Conservation (phyloP, 2,329 filamentous ascomycete species). For the Nectriaceae sp. region DNA sequence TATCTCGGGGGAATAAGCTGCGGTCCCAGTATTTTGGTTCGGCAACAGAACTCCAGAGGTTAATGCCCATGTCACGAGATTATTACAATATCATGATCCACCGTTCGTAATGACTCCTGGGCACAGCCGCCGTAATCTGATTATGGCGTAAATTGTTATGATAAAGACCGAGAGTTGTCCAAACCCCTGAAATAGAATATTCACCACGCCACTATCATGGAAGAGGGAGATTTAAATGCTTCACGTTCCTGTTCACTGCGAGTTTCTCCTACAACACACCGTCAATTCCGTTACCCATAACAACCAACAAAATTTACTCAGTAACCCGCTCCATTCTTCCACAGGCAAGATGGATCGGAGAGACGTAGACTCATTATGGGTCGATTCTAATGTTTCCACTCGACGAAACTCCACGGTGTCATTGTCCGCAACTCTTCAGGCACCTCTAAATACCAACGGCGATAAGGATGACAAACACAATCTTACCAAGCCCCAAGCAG, state of each 20-base stretch:
- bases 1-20: constrained; percentile 6
- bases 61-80: constrained; percentile 22
- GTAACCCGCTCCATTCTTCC: neutral
- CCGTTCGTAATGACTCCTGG: constrained; percentile 20
- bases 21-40: neutral
- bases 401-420: constrained; percentile 25
- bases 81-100: constrained; percentile 17
- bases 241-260: neutral
- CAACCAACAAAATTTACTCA: too few species aligned
- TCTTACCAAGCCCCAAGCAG: neutral
- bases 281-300: too few species aligned
- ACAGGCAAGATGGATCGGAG: constrained; percentile 19
- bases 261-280: too few species aligned
- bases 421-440: constrained; percentile 6
- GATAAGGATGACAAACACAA: constrained; percentile 7
- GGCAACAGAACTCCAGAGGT: constrained; percentile 4
- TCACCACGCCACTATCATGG: neutral
- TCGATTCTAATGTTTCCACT: constrained; percentile 26
- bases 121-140: constrained; percentile 14
- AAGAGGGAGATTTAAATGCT: neutral
- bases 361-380: constrained; percentile 23
- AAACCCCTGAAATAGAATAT: neutral
- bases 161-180: neutral
- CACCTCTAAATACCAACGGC: constrained; percentile 11
- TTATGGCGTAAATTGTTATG: constrained; percentile 5